A percentile compares a stretch with the other conserved stretches of the same genome.
phyloP scores from a whole-genome alignment of 768 basidiomycete genomes.

The Lactarius pseudohatsudake region DNA sequence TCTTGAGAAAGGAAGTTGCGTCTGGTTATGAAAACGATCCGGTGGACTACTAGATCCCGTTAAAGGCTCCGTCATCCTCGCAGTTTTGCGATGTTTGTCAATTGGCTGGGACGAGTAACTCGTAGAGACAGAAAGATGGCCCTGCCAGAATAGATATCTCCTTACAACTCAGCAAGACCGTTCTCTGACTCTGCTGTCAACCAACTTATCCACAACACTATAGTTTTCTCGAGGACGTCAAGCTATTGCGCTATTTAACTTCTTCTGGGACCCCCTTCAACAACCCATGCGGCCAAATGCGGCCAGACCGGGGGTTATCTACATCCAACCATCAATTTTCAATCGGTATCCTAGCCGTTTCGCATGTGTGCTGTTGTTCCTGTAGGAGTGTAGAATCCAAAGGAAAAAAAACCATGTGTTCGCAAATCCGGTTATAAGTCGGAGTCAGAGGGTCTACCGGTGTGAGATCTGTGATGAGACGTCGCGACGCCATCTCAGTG shows the following conservation, averaged over 20 bases:
- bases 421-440: not conserved
- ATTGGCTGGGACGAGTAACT: not conserved
- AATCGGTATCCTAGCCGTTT: not conserved
- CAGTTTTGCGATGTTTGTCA: not conserved
- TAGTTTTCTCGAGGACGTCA: not conserved
- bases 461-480: not conserved
- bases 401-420: not conserved
- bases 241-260: not conserved
- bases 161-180: not conserved
- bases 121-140: not conserved
- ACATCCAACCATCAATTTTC: not conserved
- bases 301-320: not conserved
- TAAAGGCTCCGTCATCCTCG: not conserved
- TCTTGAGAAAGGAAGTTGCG: not conserved
- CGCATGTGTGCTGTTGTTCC: not conserved
- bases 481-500: not conserved
- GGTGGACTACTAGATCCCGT: not conserved
- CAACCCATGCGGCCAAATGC: not conserved
- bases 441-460: not conserved
- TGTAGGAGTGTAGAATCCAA: not conserved
- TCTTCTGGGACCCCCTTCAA: not conserved
- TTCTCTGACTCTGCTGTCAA: not conserved
- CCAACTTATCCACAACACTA: not conserved
- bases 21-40: not conserved
- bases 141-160: not conserved